Base-by-base conservation (phyloP, 2,329 filamentous ascomycete genomes). In the Aureobasidium sp. region DNA sequence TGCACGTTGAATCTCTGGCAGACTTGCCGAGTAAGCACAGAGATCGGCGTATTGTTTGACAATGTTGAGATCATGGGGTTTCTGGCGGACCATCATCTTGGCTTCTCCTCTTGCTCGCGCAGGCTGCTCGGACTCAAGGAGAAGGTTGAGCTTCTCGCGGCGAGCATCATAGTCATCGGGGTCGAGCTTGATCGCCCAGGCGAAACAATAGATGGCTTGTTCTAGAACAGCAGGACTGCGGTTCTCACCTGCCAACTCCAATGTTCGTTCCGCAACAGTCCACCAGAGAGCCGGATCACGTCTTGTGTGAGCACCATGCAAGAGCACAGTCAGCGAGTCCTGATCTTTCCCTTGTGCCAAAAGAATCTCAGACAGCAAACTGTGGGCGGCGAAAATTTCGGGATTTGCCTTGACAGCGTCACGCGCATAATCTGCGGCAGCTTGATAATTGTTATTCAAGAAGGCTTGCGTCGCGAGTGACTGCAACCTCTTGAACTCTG, bases 401-500 rank as follows among this genome's bases (percentile, higher is more conserved):
- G 84, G 84, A 66, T 87, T 87, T 34, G 77, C 73, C 44, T 79
- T 74, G 36, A 85, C 79, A 9, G 82, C 82, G 64, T 77, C 57
- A 71, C 76, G 55, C 73, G 80, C 67, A 70, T 73, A 58, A 76
- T 81, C 79, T 39, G 85, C 76, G 5, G 88, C 86, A 44, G 80
- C 77, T 5, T 83, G 79, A 65, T 87, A 85, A 23, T 87, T 79
- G 29, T 81, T 79, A 10, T 81, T 78, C 63, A 90, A 79, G 69
- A 87, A 91, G 5, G 85, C 84, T 64, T 86, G 80, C 63, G 86
- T 89, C 3, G 89, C 89, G 69, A 83, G 79, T 51, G 82, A 81
- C 53, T 91, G 79, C 46, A 87, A 79, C 44, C 83, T 78, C 68
- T 87, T 90, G 72, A 91, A 89, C 67, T 91, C 86, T 44, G 82